These are phyloP conservation scores for Phylloboletellus chloephorus DNA, from an alignment of 1,284 basidiomycete species.

Conservation along the genomic window DNA sequence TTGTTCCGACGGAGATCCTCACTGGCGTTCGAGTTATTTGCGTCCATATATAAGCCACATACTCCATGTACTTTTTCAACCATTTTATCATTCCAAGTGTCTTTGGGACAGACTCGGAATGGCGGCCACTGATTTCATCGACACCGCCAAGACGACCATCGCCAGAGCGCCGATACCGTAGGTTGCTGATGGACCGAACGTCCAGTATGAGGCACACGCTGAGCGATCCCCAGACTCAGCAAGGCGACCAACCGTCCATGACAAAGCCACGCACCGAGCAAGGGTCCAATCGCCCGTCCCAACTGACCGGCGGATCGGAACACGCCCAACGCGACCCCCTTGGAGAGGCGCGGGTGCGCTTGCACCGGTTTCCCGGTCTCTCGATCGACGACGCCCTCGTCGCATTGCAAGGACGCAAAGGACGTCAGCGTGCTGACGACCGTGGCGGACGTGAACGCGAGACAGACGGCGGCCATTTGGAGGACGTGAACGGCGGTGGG, in stretches of 20 bases:
- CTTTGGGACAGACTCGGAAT: slow-evolving; percentile 3
- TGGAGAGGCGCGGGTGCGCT: slow-evolving; percentile 64
- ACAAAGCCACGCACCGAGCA: slow-evolving; percentile 55
- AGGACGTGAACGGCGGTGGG: slow-evolving; percentile 55
- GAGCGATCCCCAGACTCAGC: slow-evolving; percentile 12
- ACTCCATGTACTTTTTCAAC: slow-evolving; percentile 4
- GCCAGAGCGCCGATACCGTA: slow-evolving; percentile 62
- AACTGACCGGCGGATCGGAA: slow-evolving; percentile 88
- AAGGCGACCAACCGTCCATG: neutral
- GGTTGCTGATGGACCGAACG: slow-evolving; percentile 74
- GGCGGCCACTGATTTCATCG: slow-evolving; percentile 47
- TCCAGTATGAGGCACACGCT: slow-evolving; percentile 87
- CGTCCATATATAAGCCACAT: slow-evolving; percentile 4
- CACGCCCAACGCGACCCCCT: slow-evolving; percentile 78
- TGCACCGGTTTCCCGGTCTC: slow-evolving; percentile 50
- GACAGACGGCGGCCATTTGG: slow-evolving; percentile 69
- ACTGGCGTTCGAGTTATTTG: slow-evolving; percentile 16
- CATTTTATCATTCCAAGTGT: neutral
- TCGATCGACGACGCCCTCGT: slow-evolving; percentile 58
- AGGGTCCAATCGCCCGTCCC: slow-evolving; percentile 82
- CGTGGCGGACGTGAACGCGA: slow-evolving; percentile 88
- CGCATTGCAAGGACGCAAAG: slow-evolving; percentile 80
- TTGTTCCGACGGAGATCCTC: slow-evolving; percentile 11
- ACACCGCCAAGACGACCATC: slow-evolving; percentile 52
- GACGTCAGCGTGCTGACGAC: slow-evolving; percentile 88